Base-by-base conservation (phyloP, 306 rosid species). In the Castanopsis chinensis region DNA sequence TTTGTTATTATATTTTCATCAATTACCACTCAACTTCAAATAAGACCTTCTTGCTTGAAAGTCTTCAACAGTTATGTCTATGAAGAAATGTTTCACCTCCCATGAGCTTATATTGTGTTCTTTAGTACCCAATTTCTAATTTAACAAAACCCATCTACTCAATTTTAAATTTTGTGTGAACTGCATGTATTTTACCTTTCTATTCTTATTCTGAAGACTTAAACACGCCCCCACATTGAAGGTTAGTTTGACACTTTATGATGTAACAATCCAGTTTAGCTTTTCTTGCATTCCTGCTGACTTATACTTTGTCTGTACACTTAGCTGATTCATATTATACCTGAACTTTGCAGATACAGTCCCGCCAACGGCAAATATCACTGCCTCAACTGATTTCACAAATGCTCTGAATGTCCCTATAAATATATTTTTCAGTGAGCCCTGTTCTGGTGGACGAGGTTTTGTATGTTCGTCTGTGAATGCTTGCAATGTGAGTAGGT, bases 401-500 rank as follows among this genome's bases (percentile, higher is more conserved):
- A 91, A 87, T 64, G 87, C 88, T 60, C 75, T 71, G 56, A 92
- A 91, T 80, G 88, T 94, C 78, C 86, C 94, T 9, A 94, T 94
- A 78, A 91, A 84, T 80, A 82, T 94, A 78, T 76, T 97, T 25
- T 94, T 94, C 87, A 91, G 87, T 15, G 93, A 94, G 67, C 89
- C 93, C 17, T 94, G 98, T 76, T 41, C 53, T 30, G 32, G 33
- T 28, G 90, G 85, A 82, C 89, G 87, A 64, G 88, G 96, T 52
- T 89, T 92, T 32, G 74, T 83, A 72, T 94, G 98, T 81, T 76
- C 59, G 21, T 94, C 98, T 49, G 88, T 81, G 49, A 84, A 91
- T 78, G 86, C 86, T 80, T 94, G 98, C 94, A 94, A 92, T 82
- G 98, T 94, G 90, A 91, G 97, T 90, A 78, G 83, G 84, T 89